Percentiles rank a stretch among this genome's conserved stretches.
phyloP scores from a whole-genome alignment of 2,329 filamentous ascomycete species.

The Thielaviopsis ethacetica region DNA sequence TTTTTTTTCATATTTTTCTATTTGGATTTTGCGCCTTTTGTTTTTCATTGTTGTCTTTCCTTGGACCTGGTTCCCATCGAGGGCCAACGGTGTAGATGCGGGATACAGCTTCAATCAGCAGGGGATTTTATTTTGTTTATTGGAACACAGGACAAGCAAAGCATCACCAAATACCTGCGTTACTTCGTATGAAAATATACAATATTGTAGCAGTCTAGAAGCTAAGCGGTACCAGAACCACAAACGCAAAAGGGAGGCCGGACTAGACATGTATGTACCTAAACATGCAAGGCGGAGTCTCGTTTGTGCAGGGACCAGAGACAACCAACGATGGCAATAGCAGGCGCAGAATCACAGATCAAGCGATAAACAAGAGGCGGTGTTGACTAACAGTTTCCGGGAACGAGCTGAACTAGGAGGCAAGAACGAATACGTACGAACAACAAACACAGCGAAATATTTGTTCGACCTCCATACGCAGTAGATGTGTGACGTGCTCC shows the following conservation, averaged over 20 bases:
- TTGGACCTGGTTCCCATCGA: background rate
- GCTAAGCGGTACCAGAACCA: background rate
- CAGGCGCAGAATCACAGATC: background rate
- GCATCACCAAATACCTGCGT: background rate
- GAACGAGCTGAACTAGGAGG: too few relatives aligned
- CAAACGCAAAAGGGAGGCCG: background rate
- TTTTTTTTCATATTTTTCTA: background rate
- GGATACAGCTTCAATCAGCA: background rate
- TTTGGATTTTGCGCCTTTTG: background rate
- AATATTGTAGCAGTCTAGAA: background rate
- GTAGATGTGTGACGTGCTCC: background rate
- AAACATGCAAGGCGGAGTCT: background rate
- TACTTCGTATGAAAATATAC: too few relatives aligned
- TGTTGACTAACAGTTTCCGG: background rate
- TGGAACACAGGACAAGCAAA: background rate
- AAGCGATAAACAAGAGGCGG: background rate
- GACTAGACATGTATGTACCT: background rate
- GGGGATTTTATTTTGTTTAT: background rate
- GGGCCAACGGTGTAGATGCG: background rate
- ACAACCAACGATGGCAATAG: background rate
- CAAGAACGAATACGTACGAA: too few relatives aligned
- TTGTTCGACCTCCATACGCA: too few relatives aligned
- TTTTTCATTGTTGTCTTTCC: background rate
- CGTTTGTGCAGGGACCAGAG: background rate
- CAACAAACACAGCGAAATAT: too few relatives aligned